Base-by-base conservation (phyloP, 2,329 filamentous ascomycete genomes). In the Polychaeton citri region DNA sequence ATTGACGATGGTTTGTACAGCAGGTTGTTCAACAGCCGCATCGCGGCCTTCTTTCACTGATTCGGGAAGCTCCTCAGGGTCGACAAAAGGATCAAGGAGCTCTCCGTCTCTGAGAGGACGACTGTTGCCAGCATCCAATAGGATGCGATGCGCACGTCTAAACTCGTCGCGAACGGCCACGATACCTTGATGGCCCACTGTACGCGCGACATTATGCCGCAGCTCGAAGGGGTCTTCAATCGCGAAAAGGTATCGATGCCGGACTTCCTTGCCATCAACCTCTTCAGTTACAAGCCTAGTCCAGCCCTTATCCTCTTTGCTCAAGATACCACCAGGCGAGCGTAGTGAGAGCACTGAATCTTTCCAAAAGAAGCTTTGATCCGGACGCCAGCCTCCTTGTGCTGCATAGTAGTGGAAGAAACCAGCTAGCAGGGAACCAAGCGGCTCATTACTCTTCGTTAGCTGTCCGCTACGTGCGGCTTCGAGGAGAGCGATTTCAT, bases 171-270 rank as follows among this genome's bases (percentile, higher is more conserved):
- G 69, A 40, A 93, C 90, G 1, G 79, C 72, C 2, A 83, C 78
- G 43, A 93, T 83, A 2, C 85, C 84, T 41, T 77, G 73, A 50
- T 88, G 81, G 5, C 80, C 86, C 1, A 94, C 85, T 0, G 85
- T 93, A 34, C 84, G 69, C 3, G 82, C 87, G 21, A 94, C 81
- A 48, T 94, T 95, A 59, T 94, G 85, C 28, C 85, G 78, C 2
- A 77, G 61, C 61, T 94, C 85, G 50, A 94, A 94, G 0, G 87
- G 87, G 54, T 94, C 87, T 54, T 94, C 87, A 41, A 95, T 87
- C 20, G 84, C 83, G 45, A 94, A 81, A 4, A 94, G 69, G 55
- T 85, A 93, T 9, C 85, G 75, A 50, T 86, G 75, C 2, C 81
- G 74, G 10, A 88, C 70, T 50, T 86, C 81, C 43, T 46, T 55